Base-by-base conservation (phyloP, 805 yeast genomes). In the Ogataea henricii region DNA sequence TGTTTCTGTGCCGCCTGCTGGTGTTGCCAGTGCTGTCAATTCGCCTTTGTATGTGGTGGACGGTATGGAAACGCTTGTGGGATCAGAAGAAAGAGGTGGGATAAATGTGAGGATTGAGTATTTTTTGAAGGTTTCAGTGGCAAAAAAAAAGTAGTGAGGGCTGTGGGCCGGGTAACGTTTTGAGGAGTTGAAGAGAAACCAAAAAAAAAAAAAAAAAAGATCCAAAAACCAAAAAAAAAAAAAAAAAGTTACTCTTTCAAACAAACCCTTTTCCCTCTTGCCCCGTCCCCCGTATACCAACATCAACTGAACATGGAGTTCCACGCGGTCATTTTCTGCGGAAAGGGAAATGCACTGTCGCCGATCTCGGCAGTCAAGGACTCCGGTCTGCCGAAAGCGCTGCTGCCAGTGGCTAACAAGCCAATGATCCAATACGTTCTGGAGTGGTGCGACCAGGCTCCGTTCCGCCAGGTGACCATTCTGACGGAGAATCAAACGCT, bases 371-470 rank as follows among this genome's bases (percentile, higher is more conserved):
- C 77, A 22, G 74, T 73, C 30, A 71, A 83, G 42, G 76, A 80
- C 13, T 73, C 85, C 2, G 91, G 94, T 14, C 64, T 78, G 6
- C 79, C 95, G 7, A 94, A 94, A 70, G 95, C 97, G 0, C 71
- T 91, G 41, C 68, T 95, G 37, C 98, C 98, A 2, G 74, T 94
- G 29, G 98, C 94, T 6, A 91, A 91, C 65, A 79, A 79, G 59
- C 96, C 97, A 12, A 84, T 94, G 89, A 71, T 94, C 36, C 85
- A 84, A 59, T 87, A 89, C 62, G 95, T 87, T 2, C 73, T 94
- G 29, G 91, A 87, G 57, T 94, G 98, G 98, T 91, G 98, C 72
- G 90, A 83, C 60, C 76, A 77, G 62, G 97, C 95, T 2, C 83
- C 83, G 49, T 91, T 91, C 67, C 79, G 78, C 39, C 79, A 78